A percentile compares a stretch with the other conserved stretches of the same genome.
Evolutionary conservation across 1,139 yeast genomes (phyloP).

Genomic region (Lodderomyces metapsilosis): DNA sequence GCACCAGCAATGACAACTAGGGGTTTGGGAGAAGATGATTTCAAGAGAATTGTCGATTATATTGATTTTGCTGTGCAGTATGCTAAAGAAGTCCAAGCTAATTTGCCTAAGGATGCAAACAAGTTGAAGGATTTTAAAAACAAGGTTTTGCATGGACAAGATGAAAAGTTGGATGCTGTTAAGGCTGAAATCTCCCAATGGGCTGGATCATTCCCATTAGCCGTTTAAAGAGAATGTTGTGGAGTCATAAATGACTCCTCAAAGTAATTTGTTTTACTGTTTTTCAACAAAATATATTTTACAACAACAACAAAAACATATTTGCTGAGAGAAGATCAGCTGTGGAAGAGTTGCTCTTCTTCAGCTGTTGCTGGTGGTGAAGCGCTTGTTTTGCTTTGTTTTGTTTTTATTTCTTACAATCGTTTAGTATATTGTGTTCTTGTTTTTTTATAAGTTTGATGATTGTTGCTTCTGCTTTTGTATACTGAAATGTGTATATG

Average conservation of each 20-base stretch:
- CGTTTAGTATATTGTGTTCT: no score
- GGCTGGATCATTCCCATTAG: slow-evolving; percentile 94
- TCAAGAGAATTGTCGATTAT: slow-evolving; percentile 76
- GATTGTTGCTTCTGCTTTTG: not conserved
- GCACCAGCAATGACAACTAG: slow-evolving; percentile 99
- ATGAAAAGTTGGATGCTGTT: slow-evolving; percentile 58
- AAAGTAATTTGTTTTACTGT: no score
- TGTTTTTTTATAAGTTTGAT: no score
- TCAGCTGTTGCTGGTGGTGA: no score
- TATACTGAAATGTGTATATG: no score
- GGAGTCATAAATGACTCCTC: no score
- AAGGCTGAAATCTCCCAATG: slow-evolving; percentile 82
- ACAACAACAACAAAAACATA: no score
- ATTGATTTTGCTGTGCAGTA: slow-evolving; percentile 81
- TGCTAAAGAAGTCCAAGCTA: slow-evolving; percentile 72
- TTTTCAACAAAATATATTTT: slow-evolving; percentile 1
- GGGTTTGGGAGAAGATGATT: slow-evolving; percentile 88
- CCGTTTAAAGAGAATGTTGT: slow-evolving; percentile 49
- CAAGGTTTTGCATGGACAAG: slow-evolving; percentile 67
- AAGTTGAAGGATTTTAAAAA: slow-evolving; percentile 92
- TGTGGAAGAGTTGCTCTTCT: no score
- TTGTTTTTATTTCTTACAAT: no score
- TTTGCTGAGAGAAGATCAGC: no score
- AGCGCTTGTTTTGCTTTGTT: no score
- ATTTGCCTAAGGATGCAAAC: slow-evolving; percentile 82